Conservation (phyloP, 331 rosid genomes). For the Malus hybrid region DNA sequence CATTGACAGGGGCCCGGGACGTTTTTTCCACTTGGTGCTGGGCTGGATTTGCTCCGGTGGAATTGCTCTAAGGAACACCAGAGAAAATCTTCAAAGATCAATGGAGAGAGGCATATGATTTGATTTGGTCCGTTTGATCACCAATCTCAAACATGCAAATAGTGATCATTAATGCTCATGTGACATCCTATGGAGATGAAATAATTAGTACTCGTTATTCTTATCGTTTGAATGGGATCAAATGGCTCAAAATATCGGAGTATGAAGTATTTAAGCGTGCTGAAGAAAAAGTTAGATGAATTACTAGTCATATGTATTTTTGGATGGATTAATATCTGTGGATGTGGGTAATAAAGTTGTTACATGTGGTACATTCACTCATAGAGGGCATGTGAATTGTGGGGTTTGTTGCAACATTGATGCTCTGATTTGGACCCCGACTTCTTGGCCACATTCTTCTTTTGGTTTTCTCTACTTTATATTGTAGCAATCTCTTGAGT, state of each 20-base stretch:
- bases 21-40: too few species aligned
- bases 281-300: too few species aligned
- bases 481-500: background rate
- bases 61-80: slow-evolving; percentile 38
- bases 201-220: background rate
- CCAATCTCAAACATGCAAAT: background rate
- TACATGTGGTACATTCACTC: slow-evolving; percentile 18
- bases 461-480: background rate
- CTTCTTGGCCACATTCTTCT: slow-evolving; percentile 19
- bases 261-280: too few species aligned
- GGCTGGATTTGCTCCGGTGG: too few species aligned
- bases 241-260: too few species aligned
- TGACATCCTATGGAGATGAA: slow-evolving; percentile 5
- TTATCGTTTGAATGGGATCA: too few species aligned
- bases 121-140: slow-evolving; percentile 28
- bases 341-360: slow-evolving; percentile 18
- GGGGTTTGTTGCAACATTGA: slow-evolving; percentile 34
- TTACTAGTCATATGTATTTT: too few species aligned
- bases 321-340: slow-evolving; percentile 1
- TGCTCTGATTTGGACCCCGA: slow-evolving; percentile 24
- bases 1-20: too few species aligned
- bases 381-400: slow-evolving; percentile 58
- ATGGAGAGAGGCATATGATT: slow-evolving; percentile 33
- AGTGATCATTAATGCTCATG: background rate
- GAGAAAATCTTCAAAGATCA: slow-evolving; percentile 43